These are phyloP conservation scores for Metschnikowia picachoensis DNA, from an alignment of 805 yeast genomes.

Conservation along the genomic window DNA sequence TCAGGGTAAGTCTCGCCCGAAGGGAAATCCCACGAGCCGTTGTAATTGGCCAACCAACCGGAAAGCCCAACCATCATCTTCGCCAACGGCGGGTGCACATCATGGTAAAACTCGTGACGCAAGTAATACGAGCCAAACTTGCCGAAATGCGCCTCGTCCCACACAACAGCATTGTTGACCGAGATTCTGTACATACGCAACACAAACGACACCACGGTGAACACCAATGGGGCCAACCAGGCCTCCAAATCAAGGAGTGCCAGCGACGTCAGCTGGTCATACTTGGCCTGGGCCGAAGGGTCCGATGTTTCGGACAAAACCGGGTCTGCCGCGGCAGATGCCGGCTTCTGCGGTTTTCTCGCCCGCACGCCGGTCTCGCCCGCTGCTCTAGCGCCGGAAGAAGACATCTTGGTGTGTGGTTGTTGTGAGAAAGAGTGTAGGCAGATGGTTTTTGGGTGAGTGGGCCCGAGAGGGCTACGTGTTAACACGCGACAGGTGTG, in stretches of 20 bases:
- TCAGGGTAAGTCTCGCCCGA: conserved; percentile 78
- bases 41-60: conserved; percentile 77
- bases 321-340: background rate
- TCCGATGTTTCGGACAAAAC: conserved; percentile 6
- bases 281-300: conserved; percentile 16
- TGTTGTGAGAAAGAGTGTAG: background rate
- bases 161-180: conserved; percentile 60
- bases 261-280: conserved; percentile 13
- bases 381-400: conserved; percentile 14
- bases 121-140: conserved; percentile 79
- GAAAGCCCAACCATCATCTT: conserved; percentile 76
- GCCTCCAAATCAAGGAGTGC: conserved; percentile 32
- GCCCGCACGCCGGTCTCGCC: conserved; percentile 4
- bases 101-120: conserved; percentile 77
- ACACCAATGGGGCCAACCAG: conserved; percentile 51
- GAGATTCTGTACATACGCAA: conserved; percentile 76
- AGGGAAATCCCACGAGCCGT: conserved; percentile 87
- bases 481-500: conserved; percentile 3
- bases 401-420: conserved; percentile 12
- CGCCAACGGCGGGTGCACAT: conserved; percentile 86
- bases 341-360: conserved; percentile 5
- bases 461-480: conserved; percentile 2
- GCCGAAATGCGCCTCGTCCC: conserved; percentile 93
- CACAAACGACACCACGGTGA: conserved; percentile 67
- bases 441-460: background rate